These are phyloP conservation scores for Brettanomyces anomalus DNA, from an alignment of 805 yeast genomes.

Conservation along the genomic window DNA sequence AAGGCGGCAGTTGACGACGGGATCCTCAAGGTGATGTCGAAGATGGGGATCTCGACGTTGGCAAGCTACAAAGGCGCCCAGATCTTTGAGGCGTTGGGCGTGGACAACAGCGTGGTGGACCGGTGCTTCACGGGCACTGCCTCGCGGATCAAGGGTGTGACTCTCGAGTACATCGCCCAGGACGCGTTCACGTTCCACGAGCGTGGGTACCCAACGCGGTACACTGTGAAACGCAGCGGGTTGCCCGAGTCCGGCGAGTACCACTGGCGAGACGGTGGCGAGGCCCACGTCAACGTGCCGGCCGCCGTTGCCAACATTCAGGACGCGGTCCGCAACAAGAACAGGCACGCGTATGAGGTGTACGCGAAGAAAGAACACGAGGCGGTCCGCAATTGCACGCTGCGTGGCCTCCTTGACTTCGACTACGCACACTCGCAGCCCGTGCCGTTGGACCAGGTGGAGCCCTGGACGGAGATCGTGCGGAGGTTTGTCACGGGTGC, in stretches of 20 bases:
- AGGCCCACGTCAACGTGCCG: slow-evolving; percentile 90
- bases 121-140: slow-evolving; percentile 97
- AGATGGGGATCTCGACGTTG: slow-evolving; percentile 97
- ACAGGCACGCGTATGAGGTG: slow-evolving; percentile 85
- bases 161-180: slow-evolving; percentile 92
- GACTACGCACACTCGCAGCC: slow-evolving; percentile 64
- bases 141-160: slow-evolving; percentile 90
- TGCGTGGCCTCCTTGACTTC: slow-evolving; percentile 88
- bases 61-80: slow-evolving; percentile 99
- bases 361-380: slow-evolving; percentile 86
- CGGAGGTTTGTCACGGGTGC: slow-evolving; percentile 99
- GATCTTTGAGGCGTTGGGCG: slow-evolving; percentile 93
- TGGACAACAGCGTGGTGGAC: slow-evolving; percentile 91
- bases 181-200: slow-evolving; percentile 94
- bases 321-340: slow-evolving; percentile 97
- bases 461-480: slow-evolving; percentile 99
- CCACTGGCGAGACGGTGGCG: slow-evolving; percentile 99
- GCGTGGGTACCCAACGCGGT: slow-evolving; percentile 79
- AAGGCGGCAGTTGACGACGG: slow-evolving; percentile 84
- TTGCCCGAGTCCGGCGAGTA: slow-evolving; percentile 95
- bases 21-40: slow-evolving; percentile 93
- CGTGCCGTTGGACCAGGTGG: slow-evolving; percentile 95
- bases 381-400: slow-evolving; percentile 85
- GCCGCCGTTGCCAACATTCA: slow-evolving; percentile 90
- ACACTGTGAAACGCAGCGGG: slow-evolving; percentile 58